Percentiles rank a stretch among this genome's conserved stretches.
Evolutionary conservation across 2,329 filamentous ascomycete species (phyloP).

Genomic region (Onygenales sp.): DNA sequence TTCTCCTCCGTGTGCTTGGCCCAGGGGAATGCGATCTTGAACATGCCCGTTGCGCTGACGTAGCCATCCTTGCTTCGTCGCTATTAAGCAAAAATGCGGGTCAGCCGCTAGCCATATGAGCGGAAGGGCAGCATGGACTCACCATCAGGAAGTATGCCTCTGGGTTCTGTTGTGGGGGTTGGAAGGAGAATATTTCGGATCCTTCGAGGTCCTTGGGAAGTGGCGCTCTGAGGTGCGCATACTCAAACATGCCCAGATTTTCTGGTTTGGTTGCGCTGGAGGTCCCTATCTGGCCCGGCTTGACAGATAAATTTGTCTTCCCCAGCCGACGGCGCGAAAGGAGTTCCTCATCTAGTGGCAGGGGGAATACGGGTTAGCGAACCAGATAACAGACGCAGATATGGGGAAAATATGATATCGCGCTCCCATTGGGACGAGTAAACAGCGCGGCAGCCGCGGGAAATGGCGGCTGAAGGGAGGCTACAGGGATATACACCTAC

Average conservation of each 20-base stretch:
- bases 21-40: constrained; percentile 60
- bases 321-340: constrained; percentile 79
- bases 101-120: too few relatives aligned
- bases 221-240: constrained; percentile 87
- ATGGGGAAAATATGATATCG: too few relatives aligned
- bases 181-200: constrained; percentile 85
- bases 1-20: constrained; percentile 51
- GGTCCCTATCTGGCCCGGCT: constrained; percentile 63
- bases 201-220: constrained; percentile 78
- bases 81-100: constrained; percentile 21
- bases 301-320: constrained; percentile 81
- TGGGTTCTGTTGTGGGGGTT: constrained; percentile 51
- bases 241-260: constrained; percentile 80
- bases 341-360: constrained; percentile 55
- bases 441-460: neutral
- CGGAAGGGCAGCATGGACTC: constrained; percentile 20
- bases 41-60: constrained; percentile 60
- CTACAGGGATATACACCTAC: constrained; percentile 26
- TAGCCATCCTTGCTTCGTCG: constrained; percentile 57
- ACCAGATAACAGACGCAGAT: neutral
- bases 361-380: constrained; percentile 8
- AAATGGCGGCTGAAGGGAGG: constrained; percentile 1
- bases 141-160: constrained; percentile 95
- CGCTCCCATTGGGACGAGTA: neutral
- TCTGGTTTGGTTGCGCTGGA: constrained; percentile 63